A percentile compares a stretch with the other conserved stretches of the same genome.
Conservation (phyloP, 2,329 filamentous ascomycete genomes). For the Coccinonectria pachysandricola region DNA sequence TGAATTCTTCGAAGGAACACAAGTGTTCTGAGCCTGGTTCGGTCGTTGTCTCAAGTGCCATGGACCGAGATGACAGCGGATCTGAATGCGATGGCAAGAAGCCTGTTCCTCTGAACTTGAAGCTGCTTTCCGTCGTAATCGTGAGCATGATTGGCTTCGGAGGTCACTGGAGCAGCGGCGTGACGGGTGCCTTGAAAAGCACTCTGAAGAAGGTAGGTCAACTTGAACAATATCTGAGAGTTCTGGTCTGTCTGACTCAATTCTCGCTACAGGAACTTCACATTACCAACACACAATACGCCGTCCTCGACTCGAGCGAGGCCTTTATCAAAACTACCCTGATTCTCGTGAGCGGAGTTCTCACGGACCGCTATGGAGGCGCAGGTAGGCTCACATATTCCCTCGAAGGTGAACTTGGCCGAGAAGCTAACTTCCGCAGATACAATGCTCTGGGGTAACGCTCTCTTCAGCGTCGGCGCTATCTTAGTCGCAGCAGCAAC, state of each 20-base stretch:
- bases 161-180: constrained; percentile 45
- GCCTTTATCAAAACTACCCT: constrained; percentile 49
- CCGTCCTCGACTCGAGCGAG: constrained; percentile 46
- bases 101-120: constrained; percentile 12
- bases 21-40: no score
- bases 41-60: not conserved
- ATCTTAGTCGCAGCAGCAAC: constrained; percentile 48
- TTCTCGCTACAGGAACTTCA: constrained; percentile 29
- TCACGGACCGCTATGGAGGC: constrained; percentile 48
- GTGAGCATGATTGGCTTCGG: constrained; percentile 46
- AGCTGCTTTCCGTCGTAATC: constrained; percentile 30
- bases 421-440: constrained; percentile 16
- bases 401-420: not conserved
- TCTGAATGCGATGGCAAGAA: constrained; percentile 1
- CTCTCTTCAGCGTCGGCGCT: constrained; percentile 44
- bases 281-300: constrained; percentile 49
- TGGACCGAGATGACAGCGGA: constrained; percentile 1
- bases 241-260: not conserved
- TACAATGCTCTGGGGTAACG: constrained; percentile 47
- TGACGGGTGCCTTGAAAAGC: constrained; percentile 49
- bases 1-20: no score
- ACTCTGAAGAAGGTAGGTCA: constrained; percentile 41
- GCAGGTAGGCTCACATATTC: constrained; percentile 26
- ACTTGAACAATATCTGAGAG: no score
- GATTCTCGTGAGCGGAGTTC: constrained; percentile 41